A percentile compares a stretch with the other conserved stretches of the same genome.
Conservation (phyloP, 176 grass and related monocot genomes). For the Coix lacrymajobi region DNA sequence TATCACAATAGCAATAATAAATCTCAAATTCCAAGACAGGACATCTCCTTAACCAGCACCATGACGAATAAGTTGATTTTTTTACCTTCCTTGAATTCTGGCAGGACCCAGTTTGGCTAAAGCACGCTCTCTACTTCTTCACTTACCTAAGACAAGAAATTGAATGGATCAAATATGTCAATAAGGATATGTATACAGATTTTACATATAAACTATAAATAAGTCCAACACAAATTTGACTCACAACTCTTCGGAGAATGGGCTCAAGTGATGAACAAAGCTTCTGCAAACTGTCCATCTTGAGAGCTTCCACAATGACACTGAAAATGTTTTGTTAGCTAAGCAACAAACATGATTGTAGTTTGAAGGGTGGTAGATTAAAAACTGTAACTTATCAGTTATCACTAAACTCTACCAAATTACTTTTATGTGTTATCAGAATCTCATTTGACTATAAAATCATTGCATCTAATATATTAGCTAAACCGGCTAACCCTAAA, state of each 20-base stretch:
- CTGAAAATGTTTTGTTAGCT: slow-evolving; percentile 36
- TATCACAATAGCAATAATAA: slow-evolving; percentile 5
- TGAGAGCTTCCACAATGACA: slow-evolving; percentile 98
- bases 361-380: background rate
- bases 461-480: background rate
- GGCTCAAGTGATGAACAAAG: slow-evolving; percentile 93
- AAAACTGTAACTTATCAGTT: background rate
- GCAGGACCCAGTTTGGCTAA: slow-evolving; percentile 85
- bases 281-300: slow-evolving; percentile 96
- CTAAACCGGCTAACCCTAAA: background rate
- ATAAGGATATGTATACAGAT: background rate
- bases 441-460: background rate
- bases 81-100: slow-evolving; percentile 86
- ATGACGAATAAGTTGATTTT: slow-evolving; percentile 9
- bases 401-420: background rate
- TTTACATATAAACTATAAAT: background rate
- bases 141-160: slow-evolving; percentile 65
- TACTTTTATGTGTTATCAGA: background rate
- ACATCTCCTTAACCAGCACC: background rate
- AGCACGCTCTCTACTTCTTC: slow-evolving; percentile 99
- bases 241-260: slow-evolving; percentile 98
- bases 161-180: slow-evolving; percentile 17
- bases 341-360: background rate
- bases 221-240: slow-evolving; percentile 23
- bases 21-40: slow-evolving; percentile 1